Conservation (phyloP, 2,329 filamentous ascomycete genomes). For the Leptographium wingfieldii region DNA sequence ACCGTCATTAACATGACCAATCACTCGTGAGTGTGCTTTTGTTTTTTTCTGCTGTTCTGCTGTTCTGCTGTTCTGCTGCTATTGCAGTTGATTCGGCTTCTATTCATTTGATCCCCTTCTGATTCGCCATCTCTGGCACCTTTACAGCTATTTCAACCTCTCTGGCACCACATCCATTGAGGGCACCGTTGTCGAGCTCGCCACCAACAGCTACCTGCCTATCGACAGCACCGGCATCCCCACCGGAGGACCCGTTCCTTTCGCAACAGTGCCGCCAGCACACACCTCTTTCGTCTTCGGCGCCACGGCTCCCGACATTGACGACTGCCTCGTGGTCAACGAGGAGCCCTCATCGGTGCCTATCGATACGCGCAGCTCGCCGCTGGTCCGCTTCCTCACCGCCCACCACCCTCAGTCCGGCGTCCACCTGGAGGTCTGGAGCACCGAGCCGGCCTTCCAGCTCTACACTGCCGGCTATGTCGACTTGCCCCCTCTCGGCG, state of each 20-base stretch:
- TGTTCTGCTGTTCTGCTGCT: too few species aligned
- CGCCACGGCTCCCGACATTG: conserved; percentile 60
- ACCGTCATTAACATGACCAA: conserved; percentile 91
- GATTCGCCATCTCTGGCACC: too few species aligned
- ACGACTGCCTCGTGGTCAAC: conserved; percentile 81
- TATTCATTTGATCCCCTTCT: neutral
- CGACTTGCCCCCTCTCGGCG: conserved; percentile 53
- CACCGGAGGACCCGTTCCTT: conserved; percentile 46
- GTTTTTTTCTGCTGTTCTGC: too few species aligned
- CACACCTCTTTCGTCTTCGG: conserved; percentile 60
- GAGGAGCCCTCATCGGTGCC: conserved; percentile 45
- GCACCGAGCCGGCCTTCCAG: conserved; percentile 92
- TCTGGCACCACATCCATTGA: conserved; percentile 38
- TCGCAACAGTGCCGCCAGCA: conserved; percentile 51
- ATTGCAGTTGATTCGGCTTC: too few species aligned
- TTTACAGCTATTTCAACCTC: conserved; percentile 51
- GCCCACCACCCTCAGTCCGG: conserved; percentile 63
- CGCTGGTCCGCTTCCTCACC: conserved; percentile 54
- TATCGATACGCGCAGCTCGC: conserved; percentile 50
- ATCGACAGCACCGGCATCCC: conserved; percentile 66
- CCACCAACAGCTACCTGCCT: conserved; percentile 53
- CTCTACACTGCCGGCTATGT: conserved; percentile 90
- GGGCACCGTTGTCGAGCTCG: conserved; percentile 54
- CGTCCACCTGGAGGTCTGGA: conserved; percentile 74
- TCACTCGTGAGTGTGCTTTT: conserved; percentile 54